phyloP scores from a whole-genome alignment of 1,284 basidiomycete species.

The Sporisorium scitamineum region DNA sequence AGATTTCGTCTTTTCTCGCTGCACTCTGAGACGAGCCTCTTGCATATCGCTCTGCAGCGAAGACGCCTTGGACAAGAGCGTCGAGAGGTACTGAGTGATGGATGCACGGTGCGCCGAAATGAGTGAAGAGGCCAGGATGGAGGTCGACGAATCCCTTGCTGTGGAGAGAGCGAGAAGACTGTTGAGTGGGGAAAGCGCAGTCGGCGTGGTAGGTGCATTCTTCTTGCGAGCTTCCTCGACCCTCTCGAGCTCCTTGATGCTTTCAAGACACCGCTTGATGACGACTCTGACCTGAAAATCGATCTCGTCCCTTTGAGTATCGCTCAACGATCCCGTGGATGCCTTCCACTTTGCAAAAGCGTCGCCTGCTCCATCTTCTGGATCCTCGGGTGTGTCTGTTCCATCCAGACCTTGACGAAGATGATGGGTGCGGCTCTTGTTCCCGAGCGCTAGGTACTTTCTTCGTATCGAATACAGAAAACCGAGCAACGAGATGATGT shows the following conservation, averaged over 20 bases:
- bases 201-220: slow-evolving; percentile 46
- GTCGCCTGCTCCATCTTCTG: slow-evolving; percentile 19
- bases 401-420: slow-evolving; percentile 25
- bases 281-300: slow-evolving; percentile 87
- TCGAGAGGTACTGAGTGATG: slow-evolving; percentile 85
- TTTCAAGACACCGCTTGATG: slow-evolving; percentile 82
- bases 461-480: slow-evolving; percentile 56
- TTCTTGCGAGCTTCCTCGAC: slow-evolving; percentile 75
- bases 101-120: slow-evolving; percentile 83
- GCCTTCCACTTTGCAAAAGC: slow-evolving; percentile 66
- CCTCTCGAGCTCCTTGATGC: slow-evolving; percentile 84
- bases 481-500: slow-evolving; percentile 49
- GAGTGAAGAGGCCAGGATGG: slow-evolving; percentile 66
- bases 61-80: slow-evolving; percentile 81
- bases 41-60: slow-evolving; percentile 85
- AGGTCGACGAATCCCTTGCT: slow-evolving; percentile 47
- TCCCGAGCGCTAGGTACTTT: slow-evolving; percentile 48
- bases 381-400: slow-evolving; percentile 22
- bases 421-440: slow-evolving; percentile 28
- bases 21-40: slow-evolving; percentile 71
- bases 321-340: slow-evolving; percentile 77
- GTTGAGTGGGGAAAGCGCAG: slow-evolving; percentile 24
- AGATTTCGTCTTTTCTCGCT: slow-evolving; percentile 50
- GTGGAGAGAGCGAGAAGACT: slow-evolving; percentile 44
- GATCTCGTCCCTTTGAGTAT: slow-evolving; percentile 88